Evolutionary conservation across 768 basidiomycete species (phyloP).

Genomic region (Mycena floridula): DNA sequence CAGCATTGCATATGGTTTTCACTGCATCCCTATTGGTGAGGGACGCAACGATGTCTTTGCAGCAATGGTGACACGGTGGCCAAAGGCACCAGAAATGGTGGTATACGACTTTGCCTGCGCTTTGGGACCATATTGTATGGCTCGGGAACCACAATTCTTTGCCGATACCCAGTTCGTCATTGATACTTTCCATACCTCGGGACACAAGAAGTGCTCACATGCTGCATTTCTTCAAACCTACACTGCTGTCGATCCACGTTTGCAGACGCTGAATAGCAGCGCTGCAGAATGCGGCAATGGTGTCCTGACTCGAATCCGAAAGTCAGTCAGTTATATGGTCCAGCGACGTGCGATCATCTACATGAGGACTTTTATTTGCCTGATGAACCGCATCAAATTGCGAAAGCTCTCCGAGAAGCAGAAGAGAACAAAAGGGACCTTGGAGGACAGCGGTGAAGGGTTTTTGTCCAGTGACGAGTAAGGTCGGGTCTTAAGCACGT

Average conservation of each 20-base stretch:
- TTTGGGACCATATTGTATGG: constrained; percentile 13
- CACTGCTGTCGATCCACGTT: neutral
- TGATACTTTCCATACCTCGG: constrained; percentile 13
- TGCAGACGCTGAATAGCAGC: neutral
- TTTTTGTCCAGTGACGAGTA: too few relatives aligned
- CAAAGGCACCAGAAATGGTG: constrained; percentile 18
- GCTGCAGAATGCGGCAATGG: constrained; percentile 3
- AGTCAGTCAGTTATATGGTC: constrained; percentile 22
- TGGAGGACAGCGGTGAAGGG: too few relatives aligned
- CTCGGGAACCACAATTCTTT: constrained; percentile 13
- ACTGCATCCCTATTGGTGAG: constrained; percentile 25
- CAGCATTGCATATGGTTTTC: too few relatives aligned
- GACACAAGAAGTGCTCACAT: constrained; percentile 5
- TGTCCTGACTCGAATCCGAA: constrained; percentile 18
- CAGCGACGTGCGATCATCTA: constrained; percentile 17
- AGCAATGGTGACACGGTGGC: constrained; percentile 27
- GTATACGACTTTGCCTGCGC: constrained; percentile 24
- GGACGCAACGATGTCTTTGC: constrained; percentile 34
- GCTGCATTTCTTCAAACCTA: neutral
- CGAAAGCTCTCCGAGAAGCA: neutral
- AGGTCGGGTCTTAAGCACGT: too few relatives aligned
- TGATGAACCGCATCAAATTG: neutral
- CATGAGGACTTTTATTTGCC: constrained; percentile 15
- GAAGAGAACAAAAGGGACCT: too few relatives aligned
- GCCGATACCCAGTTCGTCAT: constrained; percentile 13